A percentile compares a stretch with the other conserved stretches of the same genome.
Conservation (phyloP, 495 filamentous ascomycete genomes). For the Aspergillus bridgeri region DNA sequence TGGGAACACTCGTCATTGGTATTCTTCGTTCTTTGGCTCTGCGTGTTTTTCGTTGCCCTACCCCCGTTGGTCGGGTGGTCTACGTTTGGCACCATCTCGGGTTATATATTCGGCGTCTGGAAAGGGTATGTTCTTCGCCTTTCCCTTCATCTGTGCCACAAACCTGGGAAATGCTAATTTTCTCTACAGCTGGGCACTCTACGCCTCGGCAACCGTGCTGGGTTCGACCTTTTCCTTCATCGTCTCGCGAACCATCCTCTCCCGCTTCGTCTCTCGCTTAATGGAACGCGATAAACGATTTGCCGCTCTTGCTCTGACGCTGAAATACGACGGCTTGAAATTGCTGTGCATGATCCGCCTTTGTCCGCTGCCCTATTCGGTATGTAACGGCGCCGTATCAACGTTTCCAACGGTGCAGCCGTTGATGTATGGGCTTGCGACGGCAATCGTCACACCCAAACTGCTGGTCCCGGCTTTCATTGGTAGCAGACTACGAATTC, state of each 20-base stretch:
- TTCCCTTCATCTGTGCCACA: not conserved
- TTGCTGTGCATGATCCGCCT: conserved; percentile 89
- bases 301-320: conserved; percentile 62
- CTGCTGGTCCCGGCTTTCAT: conserved; percentile 91
- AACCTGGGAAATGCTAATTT: conserved; percentile 6
- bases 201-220: conserved; percentile 70
- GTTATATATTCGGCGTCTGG: conserved; percentile 93
- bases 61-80: conserved; percentile 91
- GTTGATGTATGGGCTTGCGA: conserved; percentile 73
- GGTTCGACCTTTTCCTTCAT: conserved; percentile 78
- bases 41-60: conserved; percentile 77
- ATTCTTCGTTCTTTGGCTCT: conserved; percentile 74
- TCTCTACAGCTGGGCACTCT: conserved; percentile 67
- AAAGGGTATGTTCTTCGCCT: conserved; percentile 53
- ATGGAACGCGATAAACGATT: conserved; percentile 80
- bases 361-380: conserved; percentile 89
- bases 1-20: conserved; percentile 69
- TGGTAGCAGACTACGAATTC: conserved; percentile 63
- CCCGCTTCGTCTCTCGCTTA: conserved; percentile 70
- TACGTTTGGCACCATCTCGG: conserved; percentile 77
- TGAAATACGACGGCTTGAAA: conserved; percentile 81
- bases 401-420: conserved; percentile 87
- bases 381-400: conserved; percentile 90
- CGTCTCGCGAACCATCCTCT: conserved; percentile 71
- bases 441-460: conserved; percentile 74